A percentile compares a stretch with the other conserved stretches of the same genome.
Conservation (phyloP, 2,329 filamentous ascomycete genomes). For the Aspergillus felis region DNA sequence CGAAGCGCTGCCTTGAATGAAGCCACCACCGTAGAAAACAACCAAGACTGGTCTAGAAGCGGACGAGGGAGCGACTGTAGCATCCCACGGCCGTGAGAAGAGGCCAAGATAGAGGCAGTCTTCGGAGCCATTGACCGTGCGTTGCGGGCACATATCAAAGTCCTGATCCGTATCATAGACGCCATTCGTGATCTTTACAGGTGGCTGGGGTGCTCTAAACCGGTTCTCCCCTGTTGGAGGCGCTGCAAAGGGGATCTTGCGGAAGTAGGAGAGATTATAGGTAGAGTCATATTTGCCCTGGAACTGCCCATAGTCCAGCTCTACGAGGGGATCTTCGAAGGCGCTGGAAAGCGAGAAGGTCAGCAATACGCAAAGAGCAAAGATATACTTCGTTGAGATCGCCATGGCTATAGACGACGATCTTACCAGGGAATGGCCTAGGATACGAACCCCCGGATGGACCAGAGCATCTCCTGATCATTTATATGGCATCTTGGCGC, state of each 20-base stretch:
- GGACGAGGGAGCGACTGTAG: conserved; percentile 7
- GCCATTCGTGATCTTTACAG: conserved; percentile 44
- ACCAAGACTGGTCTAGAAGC: conserved; percentile 56
- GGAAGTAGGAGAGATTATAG: conserved; percentile 59
- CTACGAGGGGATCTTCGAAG: conserved; percentile 34
- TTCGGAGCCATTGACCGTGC: conserved; percentile 55
- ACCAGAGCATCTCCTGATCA: neutral
- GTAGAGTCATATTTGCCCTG: conserved; percentile 48
- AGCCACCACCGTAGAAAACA: conserved; percentile 59
- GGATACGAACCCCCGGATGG: neutral
- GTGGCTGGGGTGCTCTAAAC: conserved; percentile 59
- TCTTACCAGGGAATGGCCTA: neutral
- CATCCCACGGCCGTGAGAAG: conserved; percentile 55
- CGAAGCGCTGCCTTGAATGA: conserved; percentile 55
- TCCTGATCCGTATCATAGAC: conserved; percentile 53
- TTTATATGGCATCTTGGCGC: neutral
- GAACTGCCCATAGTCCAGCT: conserved; percentile 51
- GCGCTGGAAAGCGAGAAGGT: conserved; percentile 9
- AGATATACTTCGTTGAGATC: conserved; percentile 1
- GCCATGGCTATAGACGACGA: conserved; percentile 9
- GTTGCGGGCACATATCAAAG: conserved; percentile 58
- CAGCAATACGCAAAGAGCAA: conserved; percentile 3
- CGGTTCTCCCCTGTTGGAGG: conserved; percentile 56
- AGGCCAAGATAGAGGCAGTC: conserved; percentile 61
- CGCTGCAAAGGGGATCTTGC: conserved; percentile 59